Evolutionary conservation across 2,329 filamentous ascomycete genomes (phyloP), one percentile per base, ranked within the genome.

Genomic region (Hymenoscyphus albidus): DNA sequence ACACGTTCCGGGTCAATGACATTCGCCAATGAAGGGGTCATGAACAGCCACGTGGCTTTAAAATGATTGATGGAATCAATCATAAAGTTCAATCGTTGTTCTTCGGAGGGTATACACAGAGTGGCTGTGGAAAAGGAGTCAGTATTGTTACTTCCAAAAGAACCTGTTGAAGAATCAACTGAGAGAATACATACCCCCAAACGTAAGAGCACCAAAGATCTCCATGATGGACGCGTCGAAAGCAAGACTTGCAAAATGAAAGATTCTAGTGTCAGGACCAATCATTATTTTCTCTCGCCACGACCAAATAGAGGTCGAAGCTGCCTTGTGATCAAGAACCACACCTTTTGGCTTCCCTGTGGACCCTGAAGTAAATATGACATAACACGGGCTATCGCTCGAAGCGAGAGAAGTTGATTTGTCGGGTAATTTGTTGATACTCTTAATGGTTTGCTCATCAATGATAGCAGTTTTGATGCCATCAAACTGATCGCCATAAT

Each of bases 1-100:
- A 88, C 90, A 12, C 95, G 92, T 0, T 91, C 94, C 0, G 92
- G 92, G 0, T 91, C 95, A 62, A 97, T 80, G 77, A 96, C 91
- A 67, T 89, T 92, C 0, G 59, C 64, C 38, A 71, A 44, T 12
- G 70, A 63, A 22, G 70, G 64, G 16, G 69, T 72, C 44, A 70
- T 57, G 27, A 65, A 48, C 7, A 67, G 65, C 58, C 63, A 67
- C 13, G 63, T 68, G 32, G 68, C 62, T 60, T 66, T 10, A 59
- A 69, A 65, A 16, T 39, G 39, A n/a, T 63, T 63, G 5, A 72
- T 70, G 5, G 63, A 56, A 13, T 62, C 66, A 7, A 62, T 40
- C 31, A 71, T 59, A 35, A 69, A 62, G 38, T 71, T 70, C 40
- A 68, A 48, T 12, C 68, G 57, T 3, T 65, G 61, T 2, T 69